Percentiles rank a stretch among this genome's conserved stretches.
phyloP scores from a whole-genome alignment of 2,329 filamentous ascomycete genomes.

The Epichloe baconii region DNA sequence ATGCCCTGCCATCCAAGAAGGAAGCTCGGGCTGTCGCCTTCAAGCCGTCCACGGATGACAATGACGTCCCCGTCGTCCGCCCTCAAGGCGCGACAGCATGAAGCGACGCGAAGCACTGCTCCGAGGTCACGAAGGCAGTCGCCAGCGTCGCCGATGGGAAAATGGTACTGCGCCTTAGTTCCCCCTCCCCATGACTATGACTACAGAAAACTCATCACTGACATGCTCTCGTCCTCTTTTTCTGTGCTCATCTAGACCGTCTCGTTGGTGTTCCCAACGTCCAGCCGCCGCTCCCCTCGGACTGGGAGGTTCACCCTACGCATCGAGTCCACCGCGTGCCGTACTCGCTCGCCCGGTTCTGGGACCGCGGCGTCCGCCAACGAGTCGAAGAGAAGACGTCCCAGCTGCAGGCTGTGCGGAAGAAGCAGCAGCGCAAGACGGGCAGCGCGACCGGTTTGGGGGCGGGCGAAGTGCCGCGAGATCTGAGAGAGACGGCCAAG shows the following conservation, averaged over 20 bases:
- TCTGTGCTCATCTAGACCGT: conserved; percentile 46
- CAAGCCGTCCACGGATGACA: conserved; percentile 11
- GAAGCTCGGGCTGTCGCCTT: conserved; percentile 11
- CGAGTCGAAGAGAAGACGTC: conserved; percentile 34
- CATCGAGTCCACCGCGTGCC: conserved; percentile 67
- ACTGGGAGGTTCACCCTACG: conserved; percentile 75
- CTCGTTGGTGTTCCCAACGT: conserved; percentile 77
- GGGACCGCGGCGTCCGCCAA: conserved; percentile 49
- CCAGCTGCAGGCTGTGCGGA: conserved; percentile 28
- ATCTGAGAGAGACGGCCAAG: conserved; percentile 71
- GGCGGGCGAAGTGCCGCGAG: conserved; percentile 55
- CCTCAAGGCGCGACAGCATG: conserved; percentile 40
- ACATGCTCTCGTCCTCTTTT: not conserved
- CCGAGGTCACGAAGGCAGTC: conserved; percentile 82
- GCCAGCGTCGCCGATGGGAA: conserved; percentile 83
- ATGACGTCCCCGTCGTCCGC: conserved; percentile 31
- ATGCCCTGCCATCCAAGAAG: conserved; percentile 14
- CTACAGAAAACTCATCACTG: not conserved
- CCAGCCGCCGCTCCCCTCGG: conserved; percentile 65
- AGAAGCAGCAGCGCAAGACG: conserved; percentile 29
- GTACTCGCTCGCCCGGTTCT: conserved; percentile 78
- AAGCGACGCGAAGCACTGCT: conserved; percentile 58
- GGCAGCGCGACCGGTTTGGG: conserved; percentile 30
- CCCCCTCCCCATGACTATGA: too few species aligned
- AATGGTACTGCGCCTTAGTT: conserved; percentile 47